Percentiles rank a stretch among this genome's conserved stretches.
These are phyloP conservation scores for Closterium sp. DNA, from an alignment of 139 green algal genomes.

Conservation along the genomic window DNA sequence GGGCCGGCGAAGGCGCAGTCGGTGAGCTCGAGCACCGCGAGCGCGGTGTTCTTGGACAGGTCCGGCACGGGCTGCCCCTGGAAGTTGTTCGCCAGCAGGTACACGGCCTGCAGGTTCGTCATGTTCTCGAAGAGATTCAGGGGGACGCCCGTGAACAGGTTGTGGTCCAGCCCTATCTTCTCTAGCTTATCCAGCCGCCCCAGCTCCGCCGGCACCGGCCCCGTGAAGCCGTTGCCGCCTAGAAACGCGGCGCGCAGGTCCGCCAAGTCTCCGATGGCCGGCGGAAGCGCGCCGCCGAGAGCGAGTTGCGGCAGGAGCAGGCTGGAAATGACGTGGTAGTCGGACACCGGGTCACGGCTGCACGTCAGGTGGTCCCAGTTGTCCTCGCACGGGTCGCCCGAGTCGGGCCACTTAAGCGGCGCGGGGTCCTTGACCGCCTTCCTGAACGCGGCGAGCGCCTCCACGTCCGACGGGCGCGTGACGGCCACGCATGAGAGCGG, in stretches of 20 bases:
- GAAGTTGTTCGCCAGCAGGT: background rate
- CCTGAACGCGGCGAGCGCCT: background rate
- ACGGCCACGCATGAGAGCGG: background rate
- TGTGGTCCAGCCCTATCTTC: background rate
- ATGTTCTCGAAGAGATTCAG: background rate
- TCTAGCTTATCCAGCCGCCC: background rate
- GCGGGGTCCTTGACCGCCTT: background rate
- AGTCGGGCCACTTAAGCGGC: background rate
- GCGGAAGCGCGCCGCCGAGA: background rate
- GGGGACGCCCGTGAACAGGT: background rate
- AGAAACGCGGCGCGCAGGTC: background rate
- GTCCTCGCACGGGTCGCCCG: background rate
- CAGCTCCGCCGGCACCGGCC: background rate
- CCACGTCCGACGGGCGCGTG: background rate
- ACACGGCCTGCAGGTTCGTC: background rate
- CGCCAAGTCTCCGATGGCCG: background rate
- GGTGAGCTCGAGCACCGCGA: slow-evolving; percentile 15
- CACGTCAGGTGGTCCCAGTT: background rate
- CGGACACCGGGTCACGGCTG: background rate
- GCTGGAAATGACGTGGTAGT: background rate
- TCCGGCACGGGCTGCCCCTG: background rate
- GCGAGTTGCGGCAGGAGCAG: background rate
- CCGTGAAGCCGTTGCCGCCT: background rate
- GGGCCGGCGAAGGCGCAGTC: background rate
- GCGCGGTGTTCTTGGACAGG: background rate